A percentile compares a stretch with the other conserved stretches of the same genome.
Evolutionary conservation across 345 rosid genomes (phyloP).

Genomic region (Gossypium bickii): DNA sequence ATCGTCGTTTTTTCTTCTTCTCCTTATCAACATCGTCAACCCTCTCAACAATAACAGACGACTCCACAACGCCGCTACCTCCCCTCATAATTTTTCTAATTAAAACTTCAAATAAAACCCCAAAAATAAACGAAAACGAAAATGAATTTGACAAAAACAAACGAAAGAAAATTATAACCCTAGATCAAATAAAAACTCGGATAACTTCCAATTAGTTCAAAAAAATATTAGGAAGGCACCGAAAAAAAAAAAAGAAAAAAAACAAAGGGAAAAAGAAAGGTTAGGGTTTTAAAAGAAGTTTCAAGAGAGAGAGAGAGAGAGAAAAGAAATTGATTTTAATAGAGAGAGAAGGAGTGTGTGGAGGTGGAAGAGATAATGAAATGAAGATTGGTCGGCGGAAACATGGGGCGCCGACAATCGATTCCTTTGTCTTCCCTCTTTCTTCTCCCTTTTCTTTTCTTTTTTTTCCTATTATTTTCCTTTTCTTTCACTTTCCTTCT

Average conservation of each 20-base stretch:
- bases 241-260: background rate
- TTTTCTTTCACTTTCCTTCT: background rate
- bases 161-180: slow-evolving; percentile 12
- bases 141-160: slow-evolving; percentile 1
- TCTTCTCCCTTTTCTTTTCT: background rate
- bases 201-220: slow-evolving; percentile 52
- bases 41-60: slow-evolving; percentile 38
- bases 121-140: background rate
- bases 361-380: slow-evolving; percentile 20
- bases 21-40: slow-evolving; percentile 62
- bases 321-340: background rate
- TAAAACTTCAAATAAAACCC: background rate
- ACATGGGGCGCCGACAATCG: slow-evolving; percentile 52
- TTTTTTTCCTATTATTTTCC: too few species aligned
- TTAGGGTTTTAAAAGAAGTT: slow-evolving; percentile 23
- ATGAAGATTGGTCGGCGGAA: slow-evolving; percentile 49
- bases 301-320: background rate
- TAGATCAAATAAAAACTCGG: slow-evolving; percentile 23
- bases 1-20: slow-evolving; percentile 64
- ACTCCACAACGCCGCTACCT: slow-evolving; percentile 27
- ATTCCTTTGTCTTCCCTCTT: slow-evolving; percentile 37
- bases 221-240: slow-evolving; percentile 47
- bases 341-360: slow-evolving; percentile 11
- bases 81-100: slow-evolving; percentile 32
- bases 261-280: background rate